Evolutionary conservation across 805 yeast species (phyloP).

Genomic region (Schizosaccharomyces japonicus): DNA sequence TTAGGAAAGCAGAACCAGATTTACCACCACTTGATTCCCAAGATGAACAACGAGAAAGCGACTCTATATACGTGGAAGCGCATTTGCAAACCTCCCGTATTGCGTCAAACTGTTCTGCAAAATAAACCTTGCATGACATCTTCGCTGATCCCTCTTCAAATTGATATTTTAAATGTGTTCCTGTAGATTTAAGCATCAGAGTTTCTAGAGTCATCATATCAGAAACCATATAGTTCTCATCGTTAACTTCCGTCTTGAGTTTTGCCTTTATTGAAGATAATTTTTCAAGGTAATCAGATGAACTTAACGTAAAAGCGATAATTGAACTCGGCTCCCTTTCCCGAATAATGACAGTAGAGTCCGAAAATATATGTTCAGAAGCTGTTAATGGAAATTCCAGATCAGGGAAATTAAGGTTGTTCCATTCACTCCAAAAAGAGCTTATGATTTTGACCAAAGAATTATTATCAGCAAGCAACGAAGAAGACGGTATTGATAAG

Average conservation of each 20-base stretch:
- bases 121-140: slow-evolving; percentile 79
- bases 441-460: slow-evolving; percentile 64
- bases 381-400: slow-evolving; percentile 57
- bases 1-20: slow-evolving; percentile 80
- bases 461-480: slow-evolving; percentile 29
- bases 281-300: slow-evolving; percentile 56
- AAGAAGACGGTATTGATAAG: not conserved
- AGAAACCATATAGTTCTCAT: not conserved
- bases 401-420: slow-evolving; percentile 88
- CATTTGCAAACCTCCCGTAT: slow-evolving; percentile 65
- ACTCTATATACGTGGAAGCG: slow-evolving; percentile 53
- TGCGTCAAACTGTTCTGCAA: slow-evolving; percentile 91
- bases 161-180: slow-evolving; percentile 78
- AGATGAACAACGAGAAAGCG: slow-evolving; percentile 74
- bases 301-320: slow-evolving; percentile 74
- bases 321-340: slow-evolving; percentile 93
- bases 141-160: slow-evolving; percentile 65
- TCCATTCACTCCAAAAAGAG: slow-evolving; percentile 91
- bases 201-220: slow-evolving; percentile 5
- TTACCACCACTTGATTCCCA: slow-evolving; percentile 96
- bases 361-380: slow-evolving; percentile 77
- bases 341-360: slow-evolving; percentile 74
- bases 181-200: slow-evolving; percentile 56
- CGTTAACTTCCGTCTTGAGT: not conserved
- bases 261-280: slow-evolving; percentile 15